Conservation (phyloP, 345 rosid species). For the Litchi chinensis region DNA sequence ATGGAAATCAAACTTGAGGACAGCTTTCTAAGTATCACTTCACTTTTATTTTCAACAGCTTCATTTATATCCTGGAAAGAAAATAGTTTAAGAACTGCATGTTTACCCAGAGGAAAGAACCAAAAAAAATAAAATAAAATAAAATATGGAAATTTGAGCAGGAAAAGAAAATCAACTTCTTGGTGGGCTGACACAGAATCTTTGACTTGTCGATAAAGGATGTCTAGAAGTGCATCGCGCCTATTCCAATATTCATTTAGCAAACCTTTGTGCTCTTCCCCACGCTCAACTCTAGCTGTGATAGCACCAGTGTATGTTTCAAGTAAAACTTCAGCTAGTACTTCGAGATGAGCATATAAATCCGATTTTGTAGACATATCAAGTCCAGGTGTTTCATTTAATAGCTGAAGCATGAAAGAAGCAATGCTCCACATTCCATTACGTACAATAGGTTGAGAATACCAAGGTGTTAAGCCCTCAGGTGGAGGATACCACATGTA, state of each 20-base stretch:
- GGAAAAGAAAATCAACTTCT: conserved; percentile 49
- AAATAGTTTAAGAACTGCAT: conserved; percentile 18
- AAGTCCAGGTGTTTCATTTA: conserved; percentile 55
- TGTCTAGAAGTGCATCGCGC: conserved; percentile 69
- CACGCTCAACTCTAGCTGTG: conserved; percentile 66
- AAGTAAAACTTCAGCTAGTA: conserved; percentile 68
- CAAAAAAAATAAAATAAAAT: conserved; percentile 18
- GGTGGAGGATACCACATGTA: conserved; percentile 93
- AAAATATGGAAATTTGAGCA: conserved; percentile 10
- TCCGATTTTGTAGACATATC: conserved; percentile 63
- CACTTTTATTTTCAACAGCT: conserved; percentile 41
- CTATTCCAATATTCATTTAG: conserved; percentile 76
- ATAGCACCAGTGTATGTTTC: conserved; percentile 71
- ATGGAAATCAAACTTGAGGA: conserved; percentile 66
- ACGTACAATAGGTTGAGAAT: conserved; percentile 63
- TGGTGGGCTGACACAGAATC: conserved; percentile 43
- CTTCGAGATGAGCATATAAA: conserved; percentile 57
- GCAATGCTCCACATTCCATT: conserved; percentile 84
- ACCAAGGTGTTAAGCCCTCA: conserved; percentile 86
- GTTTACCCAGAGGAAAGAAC: conserved; percentile 5
- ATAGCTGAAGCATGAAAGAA: conserved; percentile 68
- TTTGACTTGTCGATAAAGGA: conserved; percentile 70
- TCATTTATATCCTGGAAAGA: conserved; percentile 51
- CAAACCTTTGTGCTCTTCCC: conserved; percentile 69
- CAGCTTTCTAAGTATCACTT: conserved; percentile 58